phyloP scores from a whole-genome alignment of 1,284 basidiomycete species.

The Phylloporus sp. region DNA sequence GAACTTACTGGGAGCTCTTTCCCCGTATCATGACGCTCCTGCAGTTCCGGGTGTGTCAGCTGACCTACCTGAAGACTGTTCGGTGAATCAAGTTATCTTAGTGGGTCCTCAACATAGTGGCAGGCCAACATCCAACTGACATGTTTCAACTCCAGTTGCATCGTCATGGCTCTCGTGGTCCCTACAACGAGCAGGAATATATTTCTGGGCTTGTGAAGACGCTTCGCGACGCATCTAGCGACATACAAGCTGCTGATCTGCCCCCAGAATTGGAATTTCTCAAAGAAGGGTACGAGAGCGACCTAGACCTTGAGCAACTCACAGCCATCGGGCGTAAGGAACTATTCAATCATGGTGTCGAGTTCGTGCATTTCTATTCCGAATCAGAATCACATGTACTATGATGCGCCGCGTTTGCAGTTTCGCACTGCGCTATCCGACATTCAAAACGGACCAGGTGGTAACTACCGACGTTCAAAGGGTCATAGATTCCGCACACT shows the following conservation, averaged over 20 bases:
- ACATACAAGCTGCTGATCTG: constrained; percentile 37
- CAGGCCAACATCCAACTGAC: not conserved
- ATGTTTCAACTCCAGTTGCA: constrained; percentile 12
- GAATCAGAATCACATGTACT: no score
- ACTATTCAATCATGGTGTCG: constrained; percentile 22
- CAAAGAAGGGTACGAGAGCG: constrained; percentile 43
- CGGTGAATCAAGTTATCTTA: constrained; percentile 47
- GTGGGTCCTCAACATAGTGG: constrained; percentile 10
- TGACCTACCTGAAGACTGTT: constrained; percentile 46
- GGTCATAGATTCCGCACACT: constrained; percentile 24
- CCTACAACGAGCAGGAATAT: constrained; percentile 24
- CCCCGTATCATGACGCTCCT: constrained; percentile 44
- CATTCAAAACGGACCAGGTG: constrained; percentile 33
- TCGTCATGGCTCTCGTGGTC: constrained; percentile 36
- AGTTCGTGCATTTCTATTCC: constrained; percentile 14
- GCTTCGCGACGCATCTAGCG: constrained; percentile 34
- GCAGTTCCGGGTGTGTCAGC: constrained; percentile 36
- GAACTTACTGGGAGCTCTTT: constrained; percentile 41
- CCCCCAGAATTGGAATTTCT: constrained; percentile 44
- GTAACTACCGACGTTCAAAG: constrained; percentile 45
- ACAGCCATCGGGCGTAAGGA: constrained; percentile 18
- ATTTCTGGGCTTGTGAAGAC: constrained; percentile 41
- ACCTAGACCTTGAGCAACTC: constrained; percentile 28
- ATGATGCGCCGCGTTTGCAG: constrained; percentile 15
- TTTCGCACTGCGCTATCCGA: constrained; percentile 14